Base-by-base conservation (phyloP, 805 yeast species). In the Pichia exigua region DNA sequence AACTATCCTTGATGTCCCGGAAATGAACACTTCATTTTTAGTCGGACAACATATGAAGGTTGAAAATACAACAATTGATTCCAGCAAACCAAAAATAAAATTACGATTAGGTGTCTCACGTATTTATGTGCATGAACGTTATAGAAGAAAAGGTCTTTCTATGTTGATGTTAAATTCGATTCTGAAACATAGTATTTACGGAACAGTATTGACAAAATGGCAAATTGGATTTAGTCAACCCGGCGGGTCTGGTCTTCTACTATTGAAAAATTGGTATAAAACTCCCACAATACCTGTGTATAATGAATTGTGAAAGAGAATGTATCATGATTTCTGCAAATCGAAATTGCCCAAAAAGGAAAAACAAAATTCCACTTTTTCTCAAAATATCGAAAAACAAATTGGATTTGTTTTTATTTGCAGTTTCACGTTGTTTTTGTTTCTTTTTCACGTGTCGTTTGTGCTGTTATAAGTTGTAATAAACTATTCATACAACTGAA, bases 221-320 rank as follows among this genome's bases (percentile, higher is more conserved):
- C 73, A 77, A 49, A 59, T 84, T 11, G 85, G 81, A 1, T 84
- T 86, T 76, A 81, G 86, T 41, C 90, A 84, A 62, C 89, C 89
- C 0, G 79, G 86, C 54, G 74, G 71, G 39, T 71, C 74, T 45
- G 90, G 90, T 0, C 78, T 79, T 1, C 69, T 72, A 49, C 66
- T 83, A 24, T 86, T 87, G 0, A 64, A 62, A 40, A 65, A 61
- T 35, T 83, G 78, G 61, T 80, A 78, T 58, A 2, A 13, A 4
- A 30, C 42, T 10, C 18, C 42, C 12, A 26, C 30, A 20, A 18
- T 51, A 5, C 54, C 50, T 3, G 50, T 51, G 13, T 51, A 51
- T 41, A 24, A 51, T 17, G 54, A 51, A 44, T 1, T 9, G 21
- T 42, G 30, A 20, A 22, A 15, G 11, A 18, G 17, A 7, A 20